Percentiles rank a stretch among this genome's conserved stretches.
Conservation (phyloP, 192 early-diverging fungal species). For the Coemansia sp. region DNA sequence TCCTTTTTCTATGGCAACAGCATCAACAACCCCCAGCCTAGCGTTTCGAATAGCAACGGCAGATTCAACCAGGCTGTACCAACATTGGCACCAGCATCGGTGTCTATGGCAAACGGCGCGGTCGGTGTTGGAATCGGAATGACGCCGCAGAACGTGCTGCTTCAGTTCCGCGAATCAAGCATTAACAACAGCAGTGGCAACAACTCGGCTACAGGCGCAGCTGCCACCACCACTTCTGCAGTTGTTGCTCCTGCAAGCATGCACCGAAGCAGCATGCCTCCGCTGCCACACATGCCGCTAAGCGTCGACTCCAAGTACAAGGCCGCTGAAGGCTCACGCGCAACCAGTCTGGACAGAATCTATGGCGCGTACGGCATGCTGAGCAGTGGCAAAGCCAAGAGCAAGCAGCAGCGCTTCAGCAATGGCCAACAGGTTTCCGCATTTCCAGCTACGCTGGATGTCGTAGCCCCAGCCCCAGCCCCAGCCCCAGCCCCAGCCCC, state of each 20-base stretch:
- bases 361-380: not conserved
- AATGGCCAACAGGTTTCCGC: not conserved
- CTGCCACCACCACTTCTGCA: not conserved
- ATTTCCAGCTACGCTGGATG: too few species aligned
- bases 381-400: too few species aligned
- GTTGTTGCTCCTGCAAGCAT: not conserved
- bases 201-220: not conserved
- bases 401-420: too few species aligned
- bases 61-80: not conserved
- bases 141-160: not conserved
- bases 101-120: not conserved
- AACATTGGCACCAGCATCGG: not conserved
- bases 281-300: constrained; percentile 10
- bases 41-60: not conserved
- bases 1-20: constrained; percentile 7
- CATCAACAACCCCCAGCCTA: not conserved
- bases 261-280: constrained; percentile 33
- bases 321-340: constrained; percentile 10
- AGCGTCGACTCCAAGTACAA: not conserved
- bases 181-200: not conserved
- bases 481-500: too few species aligned
- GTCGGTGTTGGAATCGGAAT: not conserved
- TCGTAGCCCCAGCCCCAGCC: not conserved
- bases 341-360: constrained; percentile 17
- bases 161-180: not conserved